A percentile compares a stretch with the other conserved stretches of the same genome.
Conservation (phyloP, 2,329 filamentous ascomycete species). For the Sporothrix euskadiensis region DNA sequence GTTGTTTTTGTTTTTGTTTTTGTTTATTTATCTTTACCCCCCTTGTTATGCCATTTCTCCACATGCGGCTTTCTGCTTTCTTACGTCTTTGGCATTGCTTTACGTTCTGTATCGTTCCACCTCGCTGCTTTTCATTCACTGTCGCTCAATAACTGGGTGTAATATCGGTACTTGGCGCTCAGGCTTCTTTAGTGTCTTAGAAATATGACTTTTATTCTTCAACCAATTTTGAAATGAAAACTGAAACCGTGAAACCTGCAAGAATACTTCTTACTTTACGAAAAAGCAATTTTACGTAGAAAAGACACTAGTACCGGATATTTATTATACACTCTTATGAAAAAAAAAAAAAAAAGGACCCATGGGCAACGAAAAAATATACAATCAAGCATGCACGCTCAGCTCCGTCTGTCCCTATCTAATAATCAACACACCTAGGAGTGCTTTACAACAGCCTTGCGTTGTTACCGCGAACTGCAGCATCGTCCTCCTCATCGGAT, state of each 20-base stretch:
- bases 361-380: not conserved
- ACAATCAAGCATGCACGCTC: slow-evolving; percentile 14
- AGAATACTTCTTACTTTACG: not conserved
- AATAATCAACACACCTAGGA: not conserved
- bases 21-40: not conserved
- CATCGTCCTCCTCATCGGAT: slow-evolving; percentile 34
- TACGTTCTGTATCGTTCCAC: not conserved
- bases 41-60: not conserved
- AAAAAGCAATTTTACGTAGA: not conserved
- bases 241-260: not conserved
- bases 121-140: not conserved
- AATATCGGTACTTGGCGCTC: slow-evolving; percentile 15
- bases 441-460: slow-evolving; percentile 23
- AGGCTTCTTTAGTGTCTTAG: not conserved
- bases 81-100: not conserved
- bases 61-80: not conserved
- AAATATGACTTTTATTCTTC: not conserved
- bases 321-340: slow-evolving; percentile 19
- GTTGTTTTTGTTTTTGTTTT: not conserved
- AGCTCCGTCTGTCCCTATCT: not conserved
- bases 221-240: not conserved
- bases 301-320: not conserved
- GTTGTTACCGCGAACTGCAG: slow-evolving; percentile 11
- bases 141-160: not conserved
- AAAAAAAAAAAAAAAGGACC: not conserved